phyloP scores from a whole-genome alignment of 495 filamentous ascomycete genomes.

The Penicillium chermesinum region DNA sequence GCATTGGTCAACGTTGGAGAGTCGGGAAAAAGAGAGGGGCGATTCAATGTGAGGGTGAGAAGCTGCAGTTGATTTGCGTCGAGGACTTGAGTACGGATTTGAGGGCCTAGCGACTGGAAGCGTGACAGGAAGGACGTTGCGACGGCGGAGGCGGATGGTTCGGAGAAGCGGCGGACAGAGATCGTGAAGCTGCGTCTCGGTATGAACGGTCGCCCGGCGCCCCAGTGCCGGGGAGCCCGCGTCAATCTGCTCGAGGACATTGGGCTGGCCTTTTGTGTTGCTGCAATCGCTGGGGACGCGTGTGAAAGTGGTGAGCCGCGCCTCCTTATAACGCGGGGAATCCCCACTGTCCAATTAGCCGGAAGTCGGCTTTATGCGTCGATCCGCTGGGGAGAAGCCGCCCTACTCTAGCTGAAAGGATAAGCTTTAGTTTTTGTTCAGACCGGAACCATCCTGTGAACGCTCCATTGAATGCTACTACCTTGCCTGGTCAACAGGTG shows the following conservation, averaged over 20 bases:
- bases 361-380: slow-evolving; percentile 6
- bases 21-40: slow-evolving; percentile 32
- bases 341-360: not conserved
- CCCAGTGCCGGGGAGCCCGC: not conserved
- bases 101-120: slow-evolving; percentile 39
- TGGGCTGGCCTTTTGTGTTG: not conserved
- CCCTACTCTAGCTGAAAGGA: too few species aligned
- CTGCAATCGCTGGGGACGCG: not conserved
- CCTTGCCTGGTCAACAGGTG: too few species aligned
- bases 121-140: slow-evolving; percentile 41
- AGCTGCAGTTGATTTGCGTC: slow-evolving; percentile 57
- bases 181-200: slow-evolving; percentile 1
- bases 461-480: too few species aligned
- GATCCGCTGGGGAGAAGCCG: too few species aligned
- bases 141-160: slow-evolving; percentile 21
- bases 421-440: too few species aligned
- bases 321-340: slow-evolving; percentile 4
- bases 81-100: slow-evolving; percentile 43
- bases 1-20: slow-evolving; percentile 28
- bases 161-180: not conserved
- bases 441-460: too few species aligned
- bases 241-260: not conserved
- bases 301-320: not conserved
- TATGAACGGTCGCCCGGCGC: not conserved
- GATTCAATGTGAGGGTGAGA: slow-evolving; percentile 49